Conservation (phyloP, 202 grass and related monocot species). For the Eragrostis tef region DNA sequence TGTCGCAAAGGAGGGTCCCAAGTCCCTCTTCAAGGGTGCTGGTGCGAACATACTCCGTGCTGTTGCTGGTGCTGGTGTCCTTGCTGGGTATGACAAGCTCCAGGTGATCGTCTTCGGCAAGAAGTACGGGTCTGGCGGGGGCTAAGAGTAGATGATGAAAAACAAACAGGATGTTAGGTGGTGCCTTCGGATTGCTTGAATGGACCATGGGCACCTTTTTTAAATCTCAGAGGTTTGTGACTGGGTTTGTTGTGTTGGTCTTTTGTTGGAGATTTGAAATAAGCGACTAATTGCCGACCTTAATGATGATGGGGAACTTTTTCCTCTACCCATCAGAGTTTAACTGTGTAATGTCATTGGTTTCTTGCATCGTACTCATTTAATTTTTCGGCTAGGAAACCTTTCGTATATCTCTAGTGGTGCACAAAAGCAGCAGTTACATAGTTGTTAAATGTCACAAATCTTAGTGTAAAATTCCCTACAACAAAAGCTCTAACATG, state of each 20-base stretch:
- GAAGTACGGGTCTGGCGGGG: constrained; percentile 65
- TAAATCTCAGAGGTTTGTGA: constrained; percentile 28
- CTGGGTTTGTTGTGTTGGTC: neutral
- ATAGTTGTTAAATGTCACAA: too few species aligned
- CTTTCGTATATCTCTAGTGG: too few species aligned
- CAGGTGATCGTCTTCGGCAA: constrained; percentile 64
- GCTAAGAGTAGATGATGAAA: constrained; percentile 50
- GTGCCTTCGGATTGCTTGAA: constrained; percentile 10
- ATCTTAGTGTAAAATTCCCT: too few species aligned
- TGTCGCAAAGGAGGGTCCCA: constrained; percentile 57
- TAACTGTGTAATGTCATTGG: too few species aligned
- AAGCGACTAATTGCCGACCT: neutral
- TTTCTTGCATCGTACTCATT: neutral
- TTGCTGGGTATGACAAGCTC: constrained; percentile 67
- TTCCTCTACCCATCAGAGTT: neutral
- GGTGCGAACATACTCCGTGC: constrained; percentile 69
- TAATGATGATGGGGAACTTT: neutral
- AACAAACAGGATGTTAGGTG: constrained; percentile 29
- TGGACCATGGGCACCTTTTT: neutral
- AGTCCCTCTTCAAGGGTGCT: constrained; percentile 73
- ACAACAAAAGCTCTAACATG: too few species aligned
- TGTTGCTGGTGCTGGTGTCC: constrained; percentile 70
- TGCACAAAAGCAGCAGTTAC: too few species aligned
- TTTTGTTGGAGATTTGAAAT: neutral
- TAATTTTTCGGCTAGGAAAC: neutral